Conservation (phyloP, 106 monocot genomes). For the Dioscorea zingiberensis region DNA sequence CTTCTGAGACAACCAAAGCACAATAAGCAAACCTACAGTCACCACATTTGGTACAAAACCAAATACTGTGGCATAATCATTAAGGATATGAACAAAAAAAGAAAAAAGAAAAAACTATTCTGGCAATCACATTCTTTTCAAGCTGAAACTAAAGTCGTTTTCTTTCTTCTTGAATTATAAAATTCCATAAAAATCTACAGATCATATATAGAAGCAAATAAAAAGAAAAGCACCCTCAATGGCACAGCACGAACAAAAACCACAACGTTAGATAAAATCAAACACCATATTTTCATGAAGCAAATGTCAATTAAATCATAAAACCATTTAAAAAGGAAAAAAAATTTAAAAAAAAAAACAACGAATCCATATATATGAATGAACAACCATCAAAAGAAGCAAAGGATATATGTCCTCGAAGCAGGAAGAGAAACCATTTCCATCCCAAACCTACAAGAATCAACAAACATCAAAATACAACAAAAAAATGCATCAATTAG, state of each 20-base stretch:
- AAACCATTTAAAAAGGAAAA: neutral
- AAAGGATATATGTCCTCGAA: slow-evolving; percentile 78
- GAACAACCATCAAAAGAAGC: neutral
- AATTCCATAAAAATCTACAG: too few relatives aligned
- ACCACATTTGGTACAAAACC: slow-evolving; percentile 51
- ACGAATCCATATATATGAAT: neutral
- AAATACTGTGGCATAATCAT: slow-evolving; percentile 37
- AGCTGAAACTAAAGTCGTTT: too few relatives aligned
- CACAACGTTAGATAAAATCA: too few relatives aligned
- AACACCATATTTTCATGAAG: too few relatives aligned
- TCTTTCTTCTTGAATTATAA: too few relatives aligned
- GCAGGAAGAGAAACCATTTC: slow-evolving; percentile 41
- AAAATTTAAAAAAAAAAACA: neutral
- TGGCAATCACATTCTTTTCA: too few relatives aligned
- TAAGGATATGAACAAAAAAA: too few relatives aligned
- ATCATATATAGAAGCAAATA: too few relatives aligned
- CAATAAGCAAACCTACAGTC: slow-evolving; percentile 22
- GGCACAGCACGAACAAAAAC: too few relatives aligned
- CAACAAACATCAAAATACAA: neutral
- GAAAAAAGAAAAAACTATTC: too few relatives aligned
- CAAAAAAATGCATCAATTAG: neutral
- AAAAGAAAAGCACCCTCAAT: too few relatives aligned
- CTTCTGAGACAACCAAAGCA: slow-evolving; percentile 27
- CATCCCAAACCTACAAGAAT: slow-evolving; percentile 52
- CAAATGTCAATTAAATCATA: slow-evolving; percentile 24